phyloP scores from a whole-genome alignment of 176 grass and related monocot species.

The Ampelocalamus luodianensis region DNA sequence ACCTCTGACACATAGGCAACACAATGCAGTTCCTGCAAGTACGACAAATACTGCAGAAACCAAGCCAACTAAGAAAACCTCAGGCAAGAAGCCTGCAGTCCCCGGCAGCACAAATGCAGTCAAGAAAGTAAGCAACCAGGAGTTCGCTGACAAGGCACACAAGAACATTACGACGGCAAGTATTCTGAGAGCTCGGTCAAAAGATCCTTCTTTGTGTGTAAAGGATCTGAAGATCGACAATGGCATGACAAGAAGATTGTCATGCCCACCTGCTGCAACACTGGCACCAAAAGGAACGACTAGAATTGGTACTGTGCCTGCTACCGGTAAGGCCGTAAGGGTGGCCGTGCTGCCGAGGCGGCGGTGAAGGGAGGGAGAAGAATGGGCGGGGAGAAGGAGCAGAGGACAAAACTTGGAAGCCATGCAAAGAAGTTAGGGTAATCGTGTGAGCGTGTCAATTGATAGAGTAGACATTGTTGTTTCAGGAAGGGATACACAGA shows the following conservation, averaged over 20 bases:
- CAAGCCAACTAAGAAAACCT: conserved; percentile 43
- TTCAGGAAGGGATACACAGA: conserved; percentile 2
- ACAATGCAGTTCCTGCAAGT: conserved; percentile 28
- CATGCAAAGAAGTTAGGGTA: conserved; percentile 42
- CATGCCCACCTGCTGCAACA: conserved; percentile 22
- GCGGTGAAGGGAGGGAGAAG: conserved; percentile 38
- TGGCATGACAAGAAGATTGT: conserved; percentile 18
- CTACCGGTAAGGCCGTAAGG: conserved; percentile 26
- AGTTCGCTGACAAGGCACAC: background rate
- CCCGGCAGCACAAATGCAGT: conserved; percentile 12
- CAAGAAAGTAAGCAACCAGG: background rate
- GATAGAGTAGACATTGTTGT: background rate
- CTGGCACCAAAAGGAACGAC: conserved; percentile 5
- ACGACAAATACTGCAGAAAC: background rate
- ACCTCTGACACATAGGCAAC: conserved; percentile 43
- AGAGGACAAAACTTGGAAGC: conserved; percentile 38
- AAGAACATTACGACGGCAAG: background rate
- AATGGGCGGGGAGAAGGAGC: conserved; percentile 41
- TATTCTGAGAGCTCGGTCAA: background rate
- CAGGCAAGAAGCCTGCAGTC: conserved; percentile 25
- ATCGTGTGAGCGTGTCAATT: conserved; percentile 4
- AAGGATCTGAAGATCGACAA: conserved; percentile 30
- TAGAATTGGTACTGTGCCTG: background rate
- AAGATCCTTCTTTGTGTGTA: background rate
- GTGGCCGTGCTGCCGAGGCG: background rate